A percentile compares a stretch with the other conserved stretches of the same genome.
phyloP scores from a whole-genome alignment of 2,329 filamentous ascomycete species.

The Scytalidium lignicola region DNA sequence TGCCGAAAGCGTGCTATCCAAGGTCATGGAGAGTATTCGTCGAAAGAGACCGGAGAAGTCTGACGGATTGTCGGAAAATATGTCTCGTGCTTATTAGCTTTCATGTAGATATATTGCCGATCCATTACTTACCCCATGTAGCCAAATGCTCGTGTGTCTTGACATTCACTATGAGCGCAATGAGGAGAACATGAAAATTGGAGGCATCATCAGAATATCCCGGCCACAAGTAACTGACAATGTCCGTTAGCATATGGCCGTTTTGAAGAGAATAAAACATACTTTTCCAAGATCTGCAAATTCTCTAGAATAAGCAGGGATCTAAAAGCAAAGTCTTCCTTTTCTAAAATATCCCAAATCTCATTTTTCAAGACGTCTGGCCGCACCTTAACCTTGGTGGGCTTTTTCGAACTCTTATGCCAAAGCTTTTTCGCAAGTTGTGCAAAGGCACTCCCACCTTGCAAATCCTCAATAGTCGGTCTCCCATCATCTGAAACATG shows the following conservation, averaged over 20 bases:
- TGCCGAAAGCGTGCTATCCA: conserved; percentile 62
- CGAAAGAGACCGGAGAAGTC: conserved; percentile 89
- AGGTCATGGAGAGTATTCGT: conserved; percentile 79
- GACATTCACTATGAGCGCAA: conserved; percentile 79
- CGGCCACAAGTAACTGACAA: conserved; percentile 80
- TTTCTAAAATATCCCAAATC: conserved; percentile 85
- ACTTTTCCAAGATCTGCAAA: conserved; percentile 83
- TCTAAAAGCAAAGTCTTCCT: conserved; percentile 70
- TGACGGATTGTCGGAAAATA: conserved; percentile 70
- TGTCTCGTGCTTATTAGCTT: conserved; percentile 39
- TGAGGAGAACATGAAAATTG: conserved; percentile 84
- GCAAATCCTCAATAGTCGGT: conserved; percentile 62
- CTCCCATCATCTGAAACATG: conserved; percentile 42
- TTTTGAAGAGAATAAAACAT: conserved; percentile 19
- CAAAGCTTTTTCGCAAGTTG: conserved; percentile 80
- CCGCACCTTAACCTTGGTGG: conserved; percentile 66
- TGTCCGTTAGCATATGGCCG: neutral
- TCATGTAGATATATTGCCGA: neutral
- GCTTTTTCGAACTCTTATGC: conserved; percentile 61
- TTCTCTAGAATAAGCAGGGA: conserved; percentile 82
- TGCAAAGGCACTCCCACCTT: conserved; percentile 67
- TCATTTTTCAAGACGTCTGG: conserved; percentile 76
- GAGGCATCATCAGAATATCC: conserved; percentile 84
- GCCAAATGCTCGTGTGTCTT: conserved; percentile 84
- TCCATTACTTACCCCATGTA: conserved; percentile 65